Evolutionary conservation across 225 moss, liverwort and hornwort genomes (phyloP), one percentile per base, ranked within the genome.

Genomic region (Polytrichum formosum): DNA sequence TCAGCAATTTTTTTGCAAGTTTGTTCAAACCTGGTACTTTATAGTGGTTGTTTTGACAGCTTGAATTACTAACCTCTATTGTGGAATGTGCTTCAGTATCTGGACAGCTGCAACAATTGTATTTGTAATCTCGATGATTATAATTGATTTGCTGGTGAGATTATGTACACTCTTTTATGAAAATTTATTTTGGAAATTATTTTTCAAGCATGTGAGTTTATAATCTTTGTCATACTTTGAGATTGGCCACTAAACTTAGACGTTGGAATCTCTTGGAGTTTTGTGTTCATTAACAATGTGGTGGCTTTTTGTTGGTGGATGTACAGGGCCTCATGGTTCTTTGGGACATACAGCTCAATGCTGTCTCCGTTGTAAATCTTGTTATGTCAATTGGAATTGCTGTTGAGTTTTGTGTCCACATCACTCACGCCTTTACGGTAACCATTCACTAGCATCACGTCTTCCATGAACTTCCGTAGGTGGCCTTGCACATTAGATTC

Each of bases 301-400:
- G 19, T 63, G 55, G 25, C 10, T 78, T 59, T 23, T 55, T 71
- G 58, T n/a, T 6, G 61, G 65, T 1, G 61, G 59, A 70, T 60
- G 1, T 58, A 67, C 92, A 98, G 97, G 97, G 91, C 46, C 90
- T 94, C 19, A 98, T 98, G 97, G 94, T 91, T 62, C 75, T 98
- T 53, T 98, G 97, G 97, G 56, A 82, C 65, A 86, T 98, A 71
- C 92, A 98, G 84, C 85, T 98, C 64, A 98, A 98, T 79, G 97
- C 97, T 58, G 90, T 98, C 28, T 98, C 97, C 2, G 82, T 98
- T 61, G 97, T 98, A 70, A 98, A 98, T 74, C 85, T 98, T 22
- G 97, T 98, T 27, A 98, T 98, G 97, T 90, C 97, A 18, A 88
- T 92, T 67, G 97, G 97, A 29, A 98, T 98, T 67, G 90, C 89